Conservation (phyloP, 768 basidiomycete species). For the Mycena rebaudengoi region DNA sequence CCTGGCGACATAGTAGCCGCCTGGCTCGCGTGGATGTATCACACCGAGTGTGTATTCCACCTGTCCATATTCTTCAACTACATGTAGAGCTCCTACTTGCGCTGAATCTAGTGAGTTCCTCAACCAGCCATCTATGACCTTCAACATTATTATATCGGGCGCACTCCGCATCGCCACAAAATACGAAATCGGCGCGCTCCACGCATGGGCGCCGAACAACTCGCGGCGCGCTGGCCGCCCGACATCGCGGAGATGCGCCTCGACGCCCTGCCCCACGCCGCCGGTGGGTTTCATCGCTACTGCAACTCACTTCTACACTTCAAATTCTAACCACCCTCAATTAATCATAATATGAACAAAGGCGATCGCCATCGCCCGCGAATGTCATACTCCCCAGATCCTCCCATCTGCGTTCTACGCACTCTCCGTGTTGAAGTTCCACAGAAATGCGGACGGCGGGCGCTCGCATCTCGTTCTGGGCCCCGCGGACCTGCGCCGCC, state of each 20-base stretch:
- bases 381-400: slow-evolving; percentile 44
- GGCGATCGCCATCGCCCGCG: slow-evolving; percentile 43
- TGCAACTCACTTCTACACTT: neutral
- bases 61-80: neutral
- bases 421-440: slow-evolving; percentile 42
- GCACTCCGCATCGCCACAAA: slow-evolving; percentile 45
- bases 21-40: slow-evolving; percentile 47
- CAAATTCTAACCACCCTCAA: too few relatives aligned
- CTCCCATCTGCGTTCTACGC: slow-evolving; percentile 50
- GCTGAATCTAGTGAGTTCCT: slow-evolving; percentile 34
- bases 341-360: slow-evolving; percentile 31
- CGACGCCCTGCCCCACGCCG: slow-evolving; percentile 37
- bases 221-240: slow-evolving; percentile 40
- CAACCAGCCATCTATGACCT: slow-evolving; percentile 25
- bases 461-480: slow-evolving; percentile 38
- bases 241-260: slow-evolving; percentile 37
- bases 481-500: slow-evolving; percentile 36
- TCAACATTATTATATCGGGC: slow-evolving; percentile 36
- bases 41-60: slow-evolving; percentile 36
- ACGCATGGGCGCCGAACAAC: slow-evolving; percentile 33
- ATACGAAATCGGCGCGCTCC: slow-evolving; percentile 42
- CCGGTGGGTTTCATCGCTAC: slow-evolving; percentile 34
- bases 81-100: neutral
- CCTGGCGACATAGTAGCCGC: slow-evolving; percentile 32
- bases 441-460: slow-evolving; percentile 35